phyloP scores from a whole-genome alignment of 805 yeast species.

The Candida succiphila region DNA sequence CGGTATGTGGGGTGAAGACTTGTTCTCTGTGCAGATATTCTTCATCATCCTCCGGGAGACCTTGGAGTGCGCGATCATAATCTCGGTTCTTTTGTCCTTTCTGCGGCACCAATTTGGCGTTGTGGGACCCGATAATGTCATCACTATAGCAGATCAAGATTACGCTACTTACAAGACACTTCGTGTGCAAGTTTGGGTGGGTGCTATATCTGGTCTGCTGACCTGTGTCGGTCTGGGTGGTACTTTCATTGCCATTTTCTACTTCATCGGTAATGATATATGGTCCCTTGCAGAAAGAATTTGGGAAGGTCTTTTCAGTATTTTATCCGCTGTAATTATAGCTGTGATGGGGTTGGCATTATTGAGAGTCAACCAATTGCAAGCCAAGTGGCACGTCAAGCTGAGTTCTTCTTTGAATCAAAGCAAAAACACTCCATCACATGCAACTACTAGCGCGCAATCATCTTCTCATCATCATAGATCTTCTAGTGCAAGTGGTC shows the following conservation, averaged over 20 bases:
- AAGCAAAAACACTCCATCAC: slow-evolving; percentile 1
- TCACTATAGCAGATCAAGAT: slow-evolving; percentile 21
- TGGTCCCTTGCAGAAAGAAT: slow-evolving; percentile 85
- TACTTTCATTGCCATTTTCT: slow-evolving; percentile 58
- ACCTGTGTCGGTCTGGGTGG: slow-evolving; percentile 69
- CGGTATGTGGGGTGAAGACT: slow-evolving; percentile 34
- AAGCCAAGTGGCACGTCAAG: slow-evolving; percentile 71
- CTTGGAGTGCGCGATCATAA: slow-evolving; percentile 64
- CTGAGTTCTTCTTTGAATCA: slow-evolving; percentile 17
- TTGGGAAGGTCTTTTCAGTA: slow-evolving; percentile 81
- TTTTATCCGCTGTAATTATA: slow-evolving; percentile 68
- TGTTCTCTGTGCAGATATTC: slow-evolving; percentile 64
- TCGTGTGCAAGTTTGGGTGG: slow-evolving; percentile 69
- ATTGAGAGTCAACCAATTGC: slow-evolving; percentile 69
- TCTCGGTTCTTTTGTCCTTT: slow-evolving; percentile 64
- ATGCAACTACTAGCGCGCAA: no score
- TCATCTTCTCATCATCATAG: neutral
- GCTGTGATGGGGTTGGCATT: slow-evolving; percentile 83
- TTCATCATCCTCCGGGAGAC: slow-evolving; percentile 69
- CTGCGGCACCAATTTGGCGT: slow-evolving; percentile 44
- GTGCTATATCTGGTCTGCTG: slow-evolving; percentile 63
- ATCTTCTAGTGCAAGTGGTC: neutral
- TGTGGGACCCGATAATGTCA: slow-evolving; percentile 8
- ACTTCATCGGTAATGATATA: slow-evolving; percentile 68
- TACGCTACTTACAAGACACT: slow-evolving; percentile 29